These are phyloP conservation scores for Coemansia sp. DNA, from an alignment of 192 early-diverging fungal genomes.

Conservation along the genomic window DNA sequence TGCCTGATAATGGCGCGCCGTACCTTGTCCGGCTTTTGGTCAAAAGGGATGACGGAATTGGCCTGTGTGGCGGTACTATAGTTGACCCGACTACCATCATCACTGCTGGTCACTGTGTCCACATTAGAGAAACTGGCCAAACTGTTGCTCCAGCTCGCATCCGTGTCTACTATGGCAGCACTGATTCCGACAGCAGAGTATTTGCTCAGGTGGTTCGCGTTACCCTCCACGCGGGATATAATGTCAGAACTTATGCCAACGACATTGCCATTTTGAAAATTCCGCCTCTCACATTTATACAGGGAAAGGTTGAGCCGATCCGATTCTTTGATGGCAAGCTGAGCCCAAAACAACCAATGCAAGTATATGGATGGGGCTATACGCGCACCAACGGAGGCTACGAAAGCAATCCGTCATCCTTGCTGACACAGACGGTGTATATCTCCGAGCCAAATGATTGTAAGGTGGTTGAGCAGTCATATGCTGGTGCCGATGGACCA, in stretches of 20 bases:
- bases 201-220: too few relatives aligned
- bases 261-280: slow-evolving; percentile 46
- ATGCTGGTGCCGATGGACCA: slow-evolving; percentile 23
- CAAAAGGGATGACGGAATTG: neutral
- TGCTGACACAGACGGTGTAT: slow-evolving; percentile 34
- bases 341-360: slow-evolving; percentile 14
- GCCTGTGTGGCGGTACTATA: slow-evolving; percentile 44
- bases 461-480: slow-evolving; percentile 28
- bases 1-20: slow-evolving; percentile 22
- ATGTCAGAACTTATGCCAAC: slow-evolving; percentile 7
- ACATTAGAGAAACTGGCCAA: neutral
- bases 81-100: slow-evolving; percentile 34
- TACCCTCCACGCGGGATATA: slow-evolving; percentile 24
- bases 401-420: slow-evolving; percentile 1
- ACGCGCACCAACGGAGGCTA: slow-evolving; percentile 21
- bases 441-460: slow-evolving; percentile 37
- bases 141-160: neutral
- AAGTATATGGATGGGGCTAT: slow-evolving; percentile 47
- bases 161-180: slow-evolving; percentile 29
- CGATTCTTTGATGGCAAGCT: slow-evolving; percentile 20
- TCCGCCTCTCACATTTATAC: slow-evolving; percentile 6
- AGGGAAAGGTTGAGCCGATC: slow-evolving; percentile 20
- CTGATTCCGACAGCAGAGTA: too few relatives aligned
- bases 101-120: slow-evolving; percentile 41
- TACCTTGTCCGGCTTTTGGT: slow-evolving; percentile 22